Evolutionary conservation across 306 rosid species (phyloP), one percentile per base, ranked within the genome.

Genomic region (Quercus rubra): DNA sequence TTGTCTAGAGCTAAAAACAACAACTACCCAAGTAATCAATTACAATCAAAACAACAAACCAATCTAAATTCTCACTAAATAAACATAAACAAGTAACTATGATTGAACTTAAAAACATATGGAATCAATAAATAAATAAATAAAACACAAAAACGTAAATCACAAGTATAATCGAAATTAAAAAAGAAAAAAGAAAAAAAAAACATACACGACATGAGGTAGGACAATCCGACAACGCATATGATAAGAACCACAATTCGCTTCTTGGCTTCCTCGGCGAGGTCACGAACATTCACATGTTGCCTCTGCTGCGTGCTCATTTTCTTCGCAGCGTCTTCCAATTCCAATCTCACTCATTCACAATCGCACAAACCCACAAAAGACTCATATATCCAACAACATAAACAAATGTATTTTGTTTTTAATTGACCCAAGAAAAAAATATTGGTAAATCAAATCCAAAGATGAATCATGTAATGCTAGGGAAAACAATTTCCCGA

Each of bases 191-290:
- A 75, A 38, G 23, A n/a, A 62, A 20, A 17, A 67, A 46, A 67
- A 41, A 58, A 84, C 96, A 89, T 82, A 96, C 99, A 81, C 3
- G 99, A 95, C 99, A 95, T 95, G 83, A 95, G 86, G 79, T 95
- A 95, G 1, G 99, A 93, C 79, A 95, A 86, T 76, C 99, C 99
- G 20, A 95, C 93, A 7, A 91, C 93, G 86, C 91, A 91, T 62
- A 95, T 83, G 77, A 84, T 83, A 75, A 95, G 88, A 73, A 95
- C 79, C 20, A 95, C 90, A 86, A 95, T 76, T 82, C 98, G 89
- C 85, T 93, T 95, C 93, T 95, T 95, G 17, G 97, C 97, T 83
- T 95, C 99, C 81, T 95, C 99, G 8, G 84, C 92, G 23, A 95
- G 97, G 97, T 95, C 99, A 13, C 94, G 94, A 78, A 85, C 87